Conservation (phyloP, 2,329 filamentous ascomycete genomes). For the Ascochyta fabae region DNA sequence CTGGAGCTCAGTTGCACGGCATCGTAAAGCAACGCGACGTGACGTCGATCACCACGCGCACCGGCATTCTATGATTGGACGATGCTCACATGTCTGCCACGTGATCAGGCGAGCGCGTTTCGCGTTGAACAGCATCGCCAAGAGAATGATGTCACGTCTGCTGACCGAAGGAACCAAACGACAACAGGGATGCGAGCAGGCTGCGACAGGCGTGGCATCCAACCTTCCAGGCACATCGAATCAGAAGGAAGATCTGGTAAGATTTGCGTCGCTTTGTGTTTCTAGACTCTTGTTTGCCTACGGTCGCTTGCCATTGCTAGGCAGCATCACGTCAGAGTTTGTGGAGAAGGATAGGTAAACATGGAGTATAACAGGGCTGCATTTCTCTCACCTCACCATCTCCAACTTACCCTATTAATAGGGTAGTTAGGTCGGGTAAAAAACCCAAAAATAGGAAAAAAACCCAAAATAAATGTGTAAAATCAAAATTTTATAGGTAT, state of each 20-base stretch:
- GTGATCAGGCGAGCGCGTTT: constrained; percentile 19
- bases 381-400: neutral
- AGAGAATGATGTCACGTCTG: constrained; percentile 28
- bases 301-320: constrained; percentile 15
- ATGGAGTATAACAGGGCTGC: constrained; percentile 19
- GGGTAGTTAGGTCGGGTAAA: too few relatives aligned
- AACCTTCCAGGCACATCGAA: constrained; percentile 6
- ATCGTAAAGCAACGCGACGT: constrained; percentile 9
- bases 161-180: neutral
- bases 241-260: neutral
- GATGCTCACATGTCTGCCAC: constrained; percentile 17
- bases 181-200: constrained; percentile 28
- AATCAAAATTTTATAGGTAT: too few relatives aligned
- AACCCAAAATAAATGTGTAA: too few relatives aligned
- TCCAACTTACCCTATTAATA: neutral
- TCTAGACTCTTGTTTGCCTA: constrained; percentile 9
- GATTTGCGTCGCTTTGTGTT: neutral
- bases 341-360: constrained; percentile 10
- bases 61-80: constrained; percentile 23
- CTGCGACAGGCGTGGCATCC: constrained; percentile 12
- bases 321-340: constrained; percentile 29
- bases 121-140: constrained; percentile 4
- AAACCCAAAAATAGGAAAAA: too few relatives aligned
- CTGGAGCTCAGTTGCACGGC: constrained; percentile 9
- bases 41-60: constrained; percentile 15